Conservation (phyloP, 2,329 filamentous ascomycete species). For the Colletotrichum falcatum region DNA sequence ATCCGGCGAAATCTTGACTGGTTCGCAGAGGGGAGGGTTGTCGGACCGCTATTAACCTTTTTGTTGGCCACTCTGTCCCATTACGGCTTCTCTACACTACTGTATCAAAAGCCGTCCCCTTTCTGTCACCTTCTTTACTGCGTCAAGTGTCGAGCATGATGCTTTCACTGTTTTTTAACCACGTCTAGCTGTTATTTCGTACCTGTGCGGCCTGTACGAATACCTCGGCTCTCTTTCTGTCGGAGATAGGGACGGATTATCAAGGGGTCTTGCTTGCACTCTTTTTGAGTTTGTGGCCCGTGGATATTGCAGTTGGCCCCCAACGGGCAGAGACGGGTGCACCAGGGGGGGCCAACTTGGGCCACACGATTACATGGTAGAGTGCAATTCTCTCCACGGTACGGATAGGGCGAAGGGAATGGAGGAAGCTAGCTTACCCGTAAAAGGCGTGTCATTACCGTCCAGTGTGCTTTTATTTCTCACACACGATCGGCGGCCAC, state of each 20-base stretch:
- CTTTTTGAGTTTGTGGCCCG: slow-evolving; percentile 32
- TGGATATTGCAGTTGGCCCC: slow-evolving; percentile 23
- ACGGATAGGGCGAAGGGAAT: neutral
- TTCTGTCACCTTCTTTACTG: too few relatives aligned
- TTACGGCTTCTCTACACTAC: neutral
- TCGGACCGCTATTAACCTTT: neutral
- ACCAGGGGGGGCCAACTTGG: neutral
- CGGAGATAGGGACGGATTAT: slow-evolving; percentile 31
- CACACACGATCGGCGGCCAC: slow-evolving; percentile 22
- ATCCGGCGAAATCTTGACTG: slow-evolving; percentile 28
- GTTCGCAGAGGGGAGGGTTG: neutral
- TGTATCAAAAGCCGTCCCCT: slow-evolving; percentile 1
- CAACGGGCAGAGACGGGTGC: slow-evolving; percentile 9
- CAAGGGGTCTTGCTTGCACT: slow-evolving; percentile 31
- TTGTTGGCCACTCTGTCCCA: neutral
- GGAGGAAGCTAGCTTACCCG: slow-evolving; percentile 9
- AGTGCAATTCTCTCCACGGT: neutral
- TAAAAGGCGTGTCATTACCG: slow-evolving; percentile 28
- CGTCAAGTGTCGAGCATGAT: too few relatives aligned
- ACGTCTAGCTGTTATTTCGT: too few relatives aligned
- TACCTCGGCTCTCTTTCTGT: neutral
- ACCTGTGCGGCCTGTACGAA: too few relatives aligned
- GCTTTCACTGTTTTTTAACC: slow-evolving; percentile 26
- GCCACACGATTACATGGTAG: neutral
- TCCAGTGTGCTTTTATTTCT: slow-evolving; percentile 1